Base-by-base conservation (phyloP, 192 early-diverging fungal species). In the Linnemannia hyalina region DNA sequence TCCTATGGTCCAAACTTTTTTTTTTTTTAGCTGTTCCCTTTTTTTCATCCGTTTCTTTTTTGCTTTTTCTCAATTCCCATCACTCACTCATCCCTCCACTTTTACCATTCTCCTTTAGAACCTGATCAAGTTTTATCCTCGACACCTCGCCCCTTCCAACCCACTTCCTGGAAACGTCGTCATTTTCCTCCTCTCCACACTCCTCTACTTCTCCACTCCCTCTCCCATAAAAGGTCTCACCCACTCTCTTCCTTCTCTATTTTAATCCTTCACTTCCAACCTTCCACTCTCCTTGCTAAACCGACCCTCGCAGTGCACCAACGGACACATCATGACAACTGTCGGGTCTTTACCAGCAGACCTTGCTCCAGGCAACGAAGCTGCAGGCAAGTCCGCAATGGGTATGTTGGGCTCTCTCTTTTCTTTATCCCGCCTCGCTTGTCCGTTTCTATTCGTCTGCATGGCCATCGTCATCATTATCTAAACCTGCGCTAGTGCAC, bases 331-430 rank as follows among this genome's bases (percentile, higher is more conserved):
- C 26, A 76, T 80, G 77, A 79, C 78, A 26, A 80, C 68, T 15
- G 63, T 85, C 69, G 55, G 74, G 42, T 84, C 82, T 3, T 44
- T 80, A 9, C 2, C 83, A 36, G 41, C 55, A 76, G 82, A 84
- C 63, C 72, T 78, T 80, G 82, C 75, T 32, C 77, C 77, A 52
- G 65, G 82, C 44, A 73, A 74, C 35, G 82, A 84, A 44, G 70
- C 72, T 20, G 7, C 77, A 29, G 68, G 76, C 47, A 76, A 77
- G 36, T 40, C 52, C 70, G 29, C 73, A 8, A 75, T 85, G 70
- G 75, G 83, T 85, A 85, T 68, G 74, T 47, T 32, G 36, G 13
- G 9, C 70, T 69, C 32, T 11, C 47, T 54, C 26, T 70, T 22
- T 22, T 22, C 11, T 36, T 55, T 32, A 16, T 70, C 23, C 69